phyloP scores from a whole-genome alignment of 345 rosid genomes.

The Crucihimalaya himalaica region DNA sequence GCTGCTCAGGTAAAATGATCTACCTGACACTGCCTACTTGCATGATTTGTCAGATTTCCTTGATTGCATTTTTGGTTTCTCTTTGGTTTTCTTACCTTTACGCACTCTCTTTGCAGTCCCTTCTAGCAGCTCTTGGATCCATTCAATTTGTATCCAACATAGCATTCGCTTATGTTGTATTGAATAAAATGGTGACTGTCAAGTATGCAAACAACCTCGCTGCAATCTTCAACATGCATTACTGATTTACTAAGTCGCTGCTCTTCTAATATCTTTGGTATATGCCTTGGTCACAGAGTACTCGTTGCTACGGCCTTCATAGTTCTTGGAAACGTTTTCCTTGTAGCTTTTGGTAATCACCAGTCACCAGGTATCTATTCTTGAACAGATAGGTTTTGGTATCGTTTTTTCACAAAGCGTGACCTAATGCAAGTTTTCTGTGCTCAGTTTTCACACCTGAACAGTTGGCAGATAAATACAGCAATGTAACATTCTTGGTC shows the following conservation, averaged over 20 bases:
- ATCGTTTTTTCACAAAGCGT: not conserved
- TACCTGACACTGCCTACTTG: not conserved
- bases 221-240: not conserved
- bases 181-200: constrained; percentile 87
- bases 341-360: constrained; percentile 97
- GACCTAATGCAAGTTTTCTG: constrained; percentile 14
- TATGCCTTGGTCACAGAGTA: constrained; percentile 55
- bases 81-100: constrained; percentile 5
- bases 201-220: constrained; percentile 64
- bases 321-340: constrained; percentile 92
- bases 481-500: constrained; percentile 76
- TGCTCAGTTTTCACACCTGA: constrained; percentile 91
- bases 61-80: not conserved
- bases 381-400: constrained; percentile 4
- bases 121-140: constrained; percentile 98
- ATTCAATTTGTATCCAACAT: constrained; percentile 96
- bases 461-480: constrained; percentile 93
- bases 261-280: constrained; percentile 21
- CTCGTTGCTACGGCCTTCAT: constrained; percentile 91
- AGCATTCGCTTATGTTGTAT: constrained; percentile 88
- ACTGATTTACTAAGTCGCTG: not conserved
- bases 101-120: constrained; percentile 65
- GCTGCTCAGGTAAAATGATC: constrained; percentile 90
- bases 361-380: constrained; percentile 83
- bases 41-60: not conserved